A percentile compares a stretch with the other conserved stretches of the same genome.
These are phyloP conservation scores for Linderina pennispora DNA, from an alignment of 192 early-diverging fungal genomes.

Conservation along the genomic window DNA sequence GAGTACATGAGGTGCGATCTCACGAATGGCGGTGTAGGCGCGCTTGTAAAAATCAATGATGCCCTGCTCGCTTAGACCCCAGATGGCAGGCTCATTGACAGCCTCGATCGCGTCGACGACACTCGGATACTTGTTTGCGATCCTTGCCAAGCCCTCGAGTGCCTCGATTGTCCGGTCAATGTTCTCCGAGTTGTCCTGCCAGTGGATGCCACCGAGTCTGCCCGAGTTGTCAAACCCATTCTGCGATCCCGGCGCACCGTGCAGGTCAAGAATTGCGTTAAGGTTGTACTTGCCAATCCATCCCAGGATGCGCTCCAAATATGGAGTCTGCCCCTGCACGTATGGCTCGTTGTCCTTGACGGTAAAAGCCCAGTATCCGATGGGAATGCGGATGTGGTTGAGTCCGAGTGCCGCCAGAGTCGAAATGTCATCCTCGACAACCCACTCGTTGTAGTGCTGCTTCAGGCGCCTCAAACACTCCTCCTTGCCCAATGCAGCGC, in stretches of 20 bases:
- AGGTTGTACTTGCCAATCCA: slow-evolving; percentile 45
- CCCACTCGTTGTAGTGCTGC: slow-evolving; percentile 52
- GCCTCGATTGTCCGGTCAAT: slow-evolving; percentile 52
- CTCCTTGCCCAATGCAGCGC: slow-evolving; percentile 35
- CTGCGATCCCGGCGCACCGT: slow-evolving; percentile 57
- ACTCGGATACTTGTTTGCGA: slow-evolving; percentile 26
- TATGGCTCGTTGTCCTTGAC: slow-evolving; percentile 49
- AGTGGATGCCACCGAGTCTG: slow-evolving; percentile 36
- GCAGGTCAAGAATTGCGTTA: slow-evolving; percentile 53
- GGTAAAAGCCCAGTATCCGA: slow-evolving; percentile 57
- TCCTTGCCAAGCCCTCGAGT: slow-evolving; percentile 43
- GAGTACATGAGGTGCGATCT: slow-evolving; percentile 22
- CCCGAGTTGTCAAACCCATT: slow-evolving; percentile 59
- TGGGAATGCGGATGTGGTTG: slow-evolving; percentile 55
- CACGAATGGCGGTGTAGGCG: slow-evolving; percentile 32
- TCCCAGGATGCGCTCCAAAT: slow-evolving; percentile 24
- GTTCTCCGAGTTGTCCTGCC: slow-evolving; percentile 41
- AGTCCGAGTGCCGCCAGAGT: slow-evolving; percentile 38
- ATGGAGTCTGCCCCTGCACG: slow-evolving; percentile 40
- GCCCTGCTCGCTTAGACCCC: slow-evolving; percentile 28
- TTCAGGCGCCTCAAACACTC: slow-evolving; percentile 24
- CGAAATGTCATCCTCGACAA: slow-evolving; percentile 50
- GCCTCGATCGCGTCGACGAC: slow-evolving; percentile 40
- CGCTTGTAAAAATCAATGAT: slow-evolving; percentile 39
- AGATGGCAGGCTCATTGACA: slow-evolving; percentile 48